A percentile compares a stretch with the other conserved stretches of the same genome.
Conservation (phyloP, 257 asterid genomes). For the Penstemon newberryi region DNA sequence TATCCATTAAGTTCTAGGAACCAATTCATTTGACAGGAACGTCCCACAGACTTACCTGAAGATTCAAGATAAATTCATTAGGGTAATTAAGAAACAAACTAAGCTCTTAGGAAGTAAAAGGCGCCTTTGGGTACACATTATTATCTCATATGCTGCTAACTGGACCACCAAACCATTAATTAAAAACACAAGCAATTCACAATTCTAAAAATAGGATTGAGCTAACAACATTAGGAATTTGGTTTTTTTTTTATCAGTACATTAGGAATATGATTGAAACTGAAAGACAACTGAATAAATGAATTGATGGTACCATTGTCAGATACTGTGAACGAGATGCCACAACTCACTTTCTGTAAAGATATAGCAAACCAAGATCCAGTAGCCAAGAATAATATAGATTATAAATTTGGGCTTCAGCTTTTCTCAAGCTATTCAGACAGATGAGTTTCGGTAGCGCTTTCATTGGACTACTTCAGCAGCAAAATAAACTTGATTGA, state of each 20-base stretch:
- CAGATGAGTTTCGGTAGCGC: not conserved
- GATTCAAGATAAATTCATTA: not conserved
- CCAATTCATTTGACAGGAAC: no score
- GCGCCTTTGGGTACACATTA: not conserved
- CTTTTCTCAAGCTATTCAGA: not conserved
- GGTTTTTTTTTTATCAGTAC: not conserved
- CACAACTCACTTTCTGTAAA: not conserved
- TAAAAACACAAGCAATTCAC: not conserved
- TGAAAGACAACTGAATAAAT: not conserved
- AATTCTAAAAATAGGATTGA: not conserved
- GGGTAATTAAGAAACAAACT: not conserved
- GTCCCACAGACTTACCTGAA: no score
- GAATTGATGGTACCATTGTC: not conserved
- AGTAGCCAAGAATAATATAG: not conserved
- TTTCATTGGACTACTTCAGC: not conserved
- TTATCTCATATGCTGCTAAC: constrained; percentile 4
- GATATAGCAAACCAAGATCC: not conserved
- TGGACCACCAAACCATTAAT: not conserved
- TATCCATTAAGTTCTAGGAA: no score
- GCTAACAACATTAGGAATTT: not conserved
- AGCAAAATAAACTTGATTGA: constrained; percentile 1
- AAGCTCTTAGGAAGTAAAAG: not conserved
- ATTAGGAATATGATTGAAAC: not conserved
- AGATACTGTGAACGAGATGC: not conserved
- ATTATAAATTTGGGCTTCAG: not conserved